Base-by-base conservation (phyloP, 2,329 filamentous ascomycete genomes). In the Knufia petricola region DNA sequence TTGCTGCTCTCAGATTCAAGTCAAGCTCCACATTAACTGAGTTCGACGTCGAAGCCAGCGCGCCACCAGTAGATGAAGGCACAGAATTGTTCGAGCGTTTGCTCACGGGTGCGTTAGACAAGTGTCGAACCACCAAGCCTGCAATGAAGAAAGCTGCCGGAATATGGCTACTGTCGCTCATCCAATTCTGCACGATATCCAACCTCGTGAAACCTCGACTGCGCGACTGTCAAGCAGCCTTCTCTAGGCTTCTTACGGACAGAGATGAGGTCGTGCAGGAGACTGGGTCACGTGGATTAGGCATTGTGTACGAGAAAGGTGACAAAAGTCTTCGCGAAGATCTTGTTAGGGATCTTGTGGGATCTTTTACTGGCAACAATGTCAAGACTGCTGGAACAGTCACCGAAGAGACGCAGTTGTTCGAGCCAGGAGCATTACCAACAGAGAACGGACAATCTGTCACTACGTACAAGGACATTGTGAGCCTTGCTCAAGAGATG, bases 401-500 rank as follows among this genome's bases (percentile, higher is more conserved):
- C 1, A 85, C 87, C 21, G 80, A 85, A 32, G 87, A 96, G 46
- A 98, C 92, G 0, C 85, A 96, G 64, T 73, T 98, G 0, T 96
- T 96, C 58, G 90, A 96, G 51, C 84, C 86, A 1, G 92, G 92
- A 4, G 86, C 87, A 2, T 67, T 96, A 10, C 89, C 89, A 0
- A 96, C 89, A 0, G 87, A 89, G 2, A 87, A 95, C 55, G 88
- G 88, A 6, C 87, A 77, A 56, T 88, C 88, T 0, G 79, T 96
- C 48, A 95, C 87, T 0, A 96, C 90, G 0, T 98, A 98, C 70
- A 95, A 94, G 63, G 92, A 98, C 61, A 96, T 98, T 56, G 85
- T 98, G 65, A 92, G 77, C 57, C 73, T 98, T 41, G 92, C 92
- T n/a, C 87, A 90, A 37, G 92, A 98, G 67, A 89, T 95, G 28